Evolutionary conservation across 1,284 basidiomycete species (phyloP), one percentile per base, ranked within the genome.

Genomic region (Pseudozyma pruni): DNA sequence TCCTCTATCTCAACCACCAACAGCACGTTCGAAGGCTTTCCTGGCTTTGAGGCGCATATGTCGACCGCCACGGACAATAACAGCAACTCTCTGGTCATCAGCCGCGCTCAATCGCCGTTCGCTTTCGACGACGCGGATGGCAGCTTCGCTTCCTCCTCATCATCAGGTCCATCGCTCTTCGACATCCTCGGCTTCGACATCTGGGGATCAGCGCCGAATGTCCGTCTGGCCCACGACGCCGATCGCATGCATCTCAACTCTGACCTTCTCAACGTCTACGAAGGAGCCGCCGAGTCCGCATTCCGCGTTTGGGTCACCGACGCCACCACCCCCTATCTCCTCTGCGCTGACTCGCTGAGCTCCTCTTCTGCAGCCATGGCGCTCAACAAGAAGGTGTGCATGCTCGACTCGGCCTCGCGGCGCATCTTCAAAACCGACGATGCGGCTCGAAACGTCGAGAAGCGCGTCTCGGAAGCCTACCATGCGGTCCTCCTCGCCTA

Each of bases 121-220:
- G 34, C 38, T 8, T 50, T 50, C 17, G 39, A 41, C 7, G 19
- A 47, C 16, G 43, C 41, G n/a, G 42, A 29, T 43, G 38, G 41
- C 34, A 22, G 33, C 31, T 47, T 41, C 14, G 27, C 38, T 5
- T 14, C 47, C 8, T 27, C 48, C 10, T 37, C 52, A 13, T 47
- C 40, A 8, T 13, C 35, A 1, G 40, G 42, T 8, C 19, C 55
- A 5, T 58, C 55, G 22, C 41, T 57, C 9, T 62, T 68, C 34
- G 64, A 58, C 42, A 43, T 62, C 4, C 57, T 67, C 40, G 57
- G 63, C 42, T 60, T 67, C 40, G 56, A 67, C 39, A 67, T 67
- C 33, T 67, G 63, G 63, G 52, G 57, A 16, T 34, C 54, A 2
- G 59, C 64, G 8, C 58, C 64, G 27, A 49, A 41, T 47, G 58